Evolutionary conservation across 208 protist species (phyloP), one percentile per base, ranked within the genome.

Genomic region (Leishmania turanica): DNA sequence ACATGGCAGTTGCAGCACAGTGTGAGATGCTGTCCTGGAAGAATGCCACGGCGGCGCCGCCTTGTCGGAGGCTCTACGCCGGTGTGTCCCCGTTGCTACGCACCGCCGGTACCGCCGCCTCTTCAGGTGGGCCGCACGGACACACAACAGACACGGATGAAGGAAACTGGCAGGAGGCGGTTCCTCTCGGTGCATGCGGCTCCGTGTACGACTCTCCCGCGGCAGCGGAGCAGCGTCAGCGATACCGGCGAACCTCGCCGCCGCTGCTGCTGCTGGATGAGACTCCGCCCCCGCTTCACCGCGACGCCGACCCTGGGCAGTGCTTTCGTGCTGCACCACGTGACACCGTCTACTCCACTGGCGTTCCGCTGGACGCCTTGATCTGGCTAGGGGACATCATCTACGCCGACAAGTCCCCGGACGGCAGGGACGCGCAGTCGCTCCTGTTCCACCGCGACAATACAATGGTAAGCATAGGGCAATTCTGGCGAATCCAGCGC

Each of bases 371-470:
- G 17, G 92, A 98, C 74, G 88, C 91, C 51, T 79, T 95, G 24
- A 69, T 96, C 51, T 98, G 93, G 93, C 82, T 96, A 24, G 95
- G 95, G 27, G 95, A 98, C 77, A 90, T 82, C 8, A 91, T 98
- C 47, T 98, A 98, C 87, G 91, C 90, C 0, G 93, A 98, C 75
- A 94, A 91, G 72, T 65, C 71, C 1, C 78, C 83, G 4, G 84
- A 88, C 31, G 87, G 82, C 60, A 45, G 80, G 27, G 78, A 82
- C 56, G 56, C 45, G 49, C 82, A 86, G 78, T 69, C 82, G n/a
- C 74, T 86, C 51, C 42, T 86, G 8, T 81, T 51, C 37, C 68
- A 80, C 13, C 78, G 80, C 75, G 11, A 21, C n/a, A 89, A 84
- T 64, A 76, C 89, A 34, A 75, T 96, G 49, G 78, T 81, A 17